Base-by-base conservation (phyloP, 2,329 filamentous ascomycete genomes). In the Neonectria faginata region DNA sequence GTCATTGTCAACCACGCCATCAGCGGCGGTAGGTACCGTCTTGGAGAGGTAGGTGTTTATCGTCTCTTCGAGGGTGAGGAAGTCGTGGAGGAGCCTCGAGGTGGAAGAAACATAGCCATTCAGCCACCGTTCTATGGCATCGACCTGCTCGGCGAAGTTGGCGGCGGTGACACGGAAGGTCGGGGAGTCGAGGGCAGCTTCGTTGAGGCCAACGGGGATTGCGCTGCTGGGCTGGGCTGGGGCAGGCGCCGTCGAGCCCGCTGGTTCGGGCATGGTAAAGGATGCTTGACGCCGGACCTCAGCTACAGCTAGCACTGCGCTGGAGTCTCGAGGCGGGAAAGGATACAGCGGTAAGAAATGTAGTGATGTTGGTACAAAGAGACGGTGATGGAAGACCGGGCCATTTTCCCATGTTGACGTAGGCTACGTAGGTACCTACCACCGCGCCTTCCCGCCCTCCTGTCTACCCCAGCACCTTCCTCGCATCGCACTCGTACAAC, bases 131-230 rank as follows among this genome's bases (percentile, higher is more conserved):
- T 98, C 96, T 64, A 98, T 87, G 60, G 89, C 86, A 70, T 98
- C 96, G 74, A 97, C 88, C 82, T 99, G 95, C 70, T 98, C 96
- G 67, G 89, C 87, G 76, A 97, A 97, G 81, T 97, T 93, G 51
- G 91, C 82, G 45, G 93, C 88, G 22, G 92, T 92, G 51, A 94
- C 93, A 69, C 96, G 93, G 79, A 98, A 98, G 39, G 94, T 97
- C 27, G 96, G 96, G 42, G 94, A 97, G 81, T 99, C 96, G 82
- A 98, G 91, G 20, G 94, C 92, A 55, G 96, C 96, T 86, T 99
- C 96, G 81, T 95, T 96, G 72, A 98, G 86, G 66, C 90, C 90
- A 39, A 98, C 94, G 48, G 96, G 93, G 62, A 88, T 84, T 67
- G 68, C 67, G 65, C 67, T 68, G 70, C 64, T 70, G 56, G 71